Conservation (phyloP, 2,329 filamentous ascomycete species). For the Lomentospora prolificans region DNA sequence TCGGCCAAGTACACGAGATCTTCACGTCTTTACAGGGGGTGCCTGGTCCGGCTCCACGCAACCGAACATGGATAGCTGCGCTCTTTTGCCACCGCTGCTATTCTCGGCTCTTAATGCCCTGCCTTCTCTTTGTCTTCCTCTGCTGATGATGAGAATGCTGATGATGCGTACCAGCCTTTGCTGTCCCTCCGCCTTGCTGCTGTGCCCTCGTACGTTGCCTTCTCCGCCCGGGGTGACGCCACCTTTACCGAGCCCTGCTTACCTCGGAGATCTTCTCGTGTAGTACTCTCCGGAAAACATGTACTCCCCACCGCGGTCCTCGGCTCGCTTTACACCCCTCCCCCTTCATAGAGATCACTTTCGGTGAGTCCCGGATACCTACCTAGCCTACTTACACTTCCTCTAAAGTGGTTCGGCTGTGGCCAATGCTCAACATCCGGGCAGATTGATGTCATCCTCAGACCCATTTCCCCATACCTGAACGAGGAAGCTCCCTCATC, state of each 20-base stretch:
- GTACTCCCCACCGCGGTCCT: not conserved
- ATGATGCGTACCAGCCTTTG: constrained; percentile 1
- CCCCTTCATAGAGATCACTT: constrained; percentile 2
- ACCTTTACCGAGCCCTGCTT: not conserved
- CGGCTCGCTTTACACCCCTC: not conserved
- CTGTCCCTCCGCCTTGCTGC: not conserved
- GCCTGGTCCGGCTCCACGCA: not conserved
- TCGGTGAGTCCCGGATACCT: not conserved
- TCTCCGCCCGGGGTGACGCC: not conserved
- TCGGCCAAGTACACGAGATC: not conserved
- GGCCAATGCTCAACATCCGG: constrained; percentile 1
- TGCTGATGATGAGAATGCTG: not conserved
- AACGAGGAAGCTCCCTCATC: not conserved
- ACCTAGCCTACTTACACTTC: not conserved
- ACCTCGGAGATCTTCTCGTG: not conserved
- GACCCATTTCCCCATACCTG: not conserved
- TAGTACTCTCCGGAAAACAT: not conserved
- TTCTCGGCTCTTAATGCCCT: not conserved
- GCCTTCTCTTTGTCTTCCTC: not conserved
- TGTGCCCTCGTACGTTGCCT: not conserved
- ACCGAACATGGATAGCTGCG: not conserved
- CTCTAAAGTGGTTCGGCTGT: constrained; percentile 4
- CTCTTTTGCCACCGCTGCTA: not conserved
- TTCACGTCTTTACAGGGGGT: not conserved
- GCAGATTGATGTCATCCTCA: constrained; percentile 2